Conservation (phyloP, 2,329 filamentous ascomycete genomes). For the Paecilomyces niveus region DNA sequence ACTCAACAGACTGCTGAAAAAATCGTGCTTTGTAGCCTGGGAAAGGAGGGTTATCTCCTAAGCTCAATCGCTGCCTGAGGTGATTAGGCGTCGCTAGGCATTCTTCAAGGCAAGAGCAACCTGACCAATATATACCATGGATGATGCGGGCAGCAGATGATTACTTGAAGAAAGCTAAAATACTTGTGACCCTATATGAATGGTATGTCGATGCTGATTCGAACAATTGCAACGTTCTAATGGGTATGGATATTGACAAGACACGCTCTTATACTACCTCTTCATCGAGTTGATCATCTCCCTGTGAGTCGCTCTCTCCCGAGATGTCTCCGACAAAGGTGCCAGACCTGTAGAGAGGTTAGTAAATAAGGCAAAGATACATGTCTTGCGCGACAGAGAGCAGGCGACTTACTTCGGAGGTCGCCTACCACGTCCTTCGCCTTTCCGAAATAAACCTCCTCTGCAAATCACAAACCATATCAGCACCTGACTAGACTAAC, state of each 20-base stretch:
- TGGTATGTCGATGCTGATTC: background rate
- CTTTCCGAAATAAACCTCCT: constrained; percentile 99
- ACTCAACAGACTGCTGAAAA: background rate
- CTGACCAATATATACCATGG: background rate
- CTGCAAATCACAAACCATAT: constrained; percentile 22
- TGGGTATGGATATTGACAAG: background rate
- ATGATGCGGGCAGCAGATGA: background rate
- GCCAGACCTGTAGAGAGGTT: constrained; percentile 50
- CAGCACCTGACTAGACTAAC: background rate
- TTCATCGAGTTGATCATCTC: constrained; percentile 70
- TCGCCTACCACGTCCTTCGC: constrained; percentile 98
- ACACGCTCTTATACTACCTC: constrained; percentile 18
- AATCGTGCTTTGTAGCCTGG: background rate
- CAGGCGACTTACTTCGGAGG: constrained; percentile 62
- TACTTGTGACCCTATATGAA: background rate
- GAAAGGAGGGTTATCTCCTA: background rate
- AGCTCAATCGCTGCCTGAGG: background rate
- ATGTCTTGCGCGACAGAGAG: background rate
- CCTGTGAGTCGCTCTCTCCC: constrained; percentile 75
- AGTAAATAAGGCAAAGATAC: constrained; percentile 6
- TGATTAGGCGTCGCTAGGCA: background rate
- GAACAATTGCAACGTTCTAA: background rate
- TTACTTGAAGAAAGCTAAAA: background rate
- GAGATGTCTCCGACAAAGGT: constrained; percentile 74
- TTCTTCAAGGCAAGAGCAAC: background rate